Base-by-base conservation (phyloP, 2,329 filamentous ascomycete genomes). In the Neoscytalidium dimidiatum region DNA sequence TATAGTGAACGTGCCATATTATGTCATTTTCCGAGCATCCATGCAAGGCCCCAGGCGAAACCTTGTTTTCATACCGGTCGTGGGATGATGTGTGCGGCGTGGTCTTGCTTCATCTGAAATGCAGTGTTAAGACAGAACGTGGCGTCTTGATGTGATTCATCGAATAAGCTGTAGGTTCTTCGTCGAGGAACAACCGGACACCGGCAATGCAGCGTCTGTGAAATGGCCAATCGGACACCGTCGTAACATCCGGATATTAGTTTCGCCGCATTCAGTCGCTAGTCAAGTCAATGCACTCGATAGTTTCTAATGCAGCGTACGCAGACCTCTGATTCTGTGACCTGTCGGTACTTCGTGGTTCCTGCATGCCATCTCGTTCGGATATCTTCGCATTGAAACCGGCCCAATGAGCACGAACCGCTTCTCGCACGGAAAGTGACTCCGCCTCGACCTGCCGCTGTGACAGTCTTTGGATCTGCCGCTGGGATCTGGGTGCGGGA, bases 381-480 rank as follows among this genome's bases (percentile, higher is more conserved):
- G 46, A 14, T 11, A 5, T 19, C 33, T 19, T 41, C 17, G 33
- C 46, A 28, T 46, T 41, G 21, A 29, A 41, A 19, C 14, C 6
- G 0, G 60, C 48, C 60, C 60, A 62, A 49, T 62, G 46, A 14
- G 60, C 60, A 29, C 60, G 23, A 35, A 28, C 60, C n/a, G 46
- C 33, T 7, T 52, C 60, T 7, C 60, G 60, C 14, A 23, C 46
- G 28, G 46, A 52, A 19, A 52, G 17, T 35, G 60, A 14, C 31
- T 43, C 53, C n/a, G 28, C 26, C 17, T 31, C 31, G 17, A 44
- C 11, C 33, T 29, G 46, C 26, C 17, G 35, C 19, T 29, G 19
- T 41, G 41, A 23, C n/a, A 6, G 41, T 26, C n/a, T 19, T 4
- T 58, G 23, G 7, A 29, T 43, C 53, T 41, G 31, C 35, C 6